Evolutionary conservation across 306 rosid species (phyloP), one percentile per base, ranked within the genome.

Genomic region (Citrullus amarus): DNA sequence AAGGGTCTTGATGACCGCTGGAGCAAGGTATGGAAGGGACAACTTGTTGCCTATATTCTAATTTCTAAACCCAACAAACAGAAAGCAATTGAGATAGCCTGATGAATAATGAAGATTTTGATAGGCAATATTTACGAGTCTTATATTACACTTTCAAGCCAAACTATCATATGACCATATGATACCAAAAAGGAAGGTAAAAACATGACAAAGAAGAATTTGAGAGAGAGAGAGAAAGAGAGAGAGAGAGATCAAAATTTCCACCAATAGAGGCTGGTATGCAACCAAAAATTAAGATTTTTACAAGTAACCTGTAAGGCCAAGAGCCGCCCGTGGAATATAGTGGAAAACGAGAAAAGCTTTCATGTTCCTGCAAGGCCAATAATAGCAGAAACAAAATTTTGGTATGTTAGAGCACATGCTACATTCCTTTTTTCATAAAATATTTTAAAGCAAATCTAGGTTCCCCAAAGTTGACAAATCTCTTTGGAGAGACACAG

Each of bases 311-410:
- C 89, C 85, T 80, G 88, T 69, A 48, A 46, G 39, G 59, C 80
- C 82, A 82, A 82, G 85, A 86, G 86, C 57, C 2, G 83, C 86
- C 80, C 70, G 76, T 61, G 80, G 71, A 76, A 18, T 62, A 79
- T 46, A 25, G 58, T 70, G 58, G 58, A 70, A 43, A 44, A 11
- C 18, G 9, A 10, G 51, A 20, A 11, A 66, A 38, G 38, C 38
- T 44, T 70, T 46, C 34, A 46, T 70, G 76, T 22, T 43, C 76
- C 76, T 70, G 76, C 13, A 14, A 70, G 76, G 76, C 20, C 30
- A 70, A 70, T 6, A 39, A 43, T 58, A 46, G 72, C 48, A 66
- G 38, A n/a, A 68, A 34, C 22, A 70, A 34, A 25, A 6, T 25
- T 28, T 44, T 22, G 76, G 39, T 70, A 46, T 12, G 76, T 70